phyloP scores from a whole-genome alignment of 805 yeast genomes.

The Myxozyma lipomycoides region DNA sequence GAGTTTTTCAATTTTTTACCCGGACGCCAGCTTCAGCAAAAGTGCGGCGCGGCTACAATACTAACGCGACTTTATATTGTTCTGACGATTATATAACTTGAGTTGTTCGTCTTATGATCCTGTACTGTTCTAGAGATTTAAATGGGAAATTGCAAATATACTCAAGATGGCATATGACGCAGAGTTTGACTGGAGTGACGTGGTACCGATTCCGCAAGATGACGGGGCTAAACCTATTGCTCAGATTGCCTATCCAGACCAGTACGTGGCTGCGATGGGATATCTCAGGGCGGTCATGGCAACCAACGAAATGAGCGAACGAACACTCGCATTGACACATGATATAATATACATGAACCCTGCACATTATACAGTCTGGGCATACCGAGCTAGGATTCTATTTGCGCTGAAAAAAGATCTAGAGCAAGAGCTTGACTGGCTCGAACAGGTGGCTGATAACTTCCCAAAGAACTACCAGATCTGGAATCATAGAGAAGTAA shows the following conservation, averaged over 20 bases:
- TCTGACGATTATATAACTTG: not conserved
- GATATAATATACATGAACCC: conserved; percentile 65
- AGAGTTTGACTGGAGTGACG: conserved; percentile 34
- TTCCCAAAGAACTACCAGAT: conserved; percentile 92
- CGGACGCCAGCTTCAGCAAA: not conserved
- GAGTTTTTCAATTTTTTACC: not conserved
- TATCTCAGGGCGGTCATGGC: conserved; percentile 57
- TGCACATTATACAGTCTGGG: conserved; percentile 91
- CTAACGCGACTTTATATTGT: not conserved
- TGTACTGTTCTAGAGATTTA: too few relatives aligned
- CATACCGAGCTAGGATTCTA: conserved; percentile 37
- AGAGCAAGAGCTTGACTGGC: conserved; percentile 67
- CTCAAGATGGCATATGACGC: conserved; percentile 12
- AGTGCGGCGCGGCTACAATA: not conserved
- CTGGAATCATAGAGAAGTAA: conserved; percentile 76
- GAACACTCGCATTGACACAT: conserved; percentile 67
- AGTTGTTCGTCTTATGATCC: too few relatives aligned
- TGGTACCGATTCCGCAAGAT: conserved; percentile 35
- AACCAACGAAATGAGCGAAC: conserved; percentile 56
- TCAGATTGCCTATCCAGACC: conserved; percentile 58
- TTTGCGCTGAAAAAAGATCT: conserved; percentile 36
- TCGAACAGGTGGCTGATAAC: conserved; percentile 65
- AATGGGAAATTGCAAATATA: too few relatives aligned
- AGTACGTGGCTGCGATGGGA: conserved; percentile 61
- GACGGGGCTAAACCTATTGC: conserved; percentile 34